Evolutionary conservation across 1,284 basidiomycete species (phyloP).

Genomic region (Coriolopsis trogii): DNA sequence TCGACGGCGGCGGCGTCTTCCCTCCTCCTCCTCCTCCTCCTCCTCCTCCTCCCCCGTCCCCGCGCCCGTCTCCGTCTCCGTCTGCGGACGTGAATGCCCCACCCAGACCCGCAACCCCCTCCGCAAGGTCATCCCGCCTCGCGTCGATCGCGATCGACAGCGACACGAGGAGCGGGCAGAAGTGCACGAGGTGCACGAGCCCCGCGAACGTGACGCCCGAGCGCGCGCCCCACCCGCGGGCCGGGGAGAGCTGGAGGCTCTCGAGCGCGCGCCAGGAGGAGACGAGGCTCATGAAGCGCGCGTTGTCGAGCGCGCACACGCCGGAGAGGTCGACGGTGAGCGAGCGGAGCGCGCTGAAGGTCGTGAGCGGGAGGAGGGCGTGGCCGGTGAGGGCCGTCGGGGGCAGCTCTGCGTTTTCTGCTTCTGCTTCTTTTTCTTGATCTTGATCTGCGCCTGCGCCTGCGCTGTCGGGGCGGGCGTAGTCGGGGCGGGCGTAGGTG

Average conservation of each 20-base stretch:
- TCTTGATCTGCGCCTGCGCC: too few species aligned
- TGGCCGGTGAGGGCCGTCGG: too few species aligned
- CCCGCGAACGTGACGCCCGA: constrained; percentile 7
- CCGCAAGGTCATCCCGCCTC: not conserved
- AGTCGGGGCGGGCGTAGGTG: not conserved
- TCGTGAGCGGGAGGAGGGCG: constrained; percentile 1
- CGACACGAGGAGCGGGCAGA: constrained; percentile 1
- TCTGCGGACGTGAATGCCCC: too few species aligned
- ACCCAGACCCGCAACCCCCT: not conserved
- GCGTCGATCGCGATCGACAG: constrained; percentile 11
- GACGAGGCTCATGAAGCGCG: not conserved
- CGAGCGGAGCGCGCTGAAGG: not conserved
- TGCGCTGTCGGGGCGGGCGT: not conserved
- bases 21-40: too few species aligned
- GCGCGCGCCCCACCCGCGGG: constrained; percentile 1
- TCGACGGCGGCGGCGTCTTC: too few species aligned
- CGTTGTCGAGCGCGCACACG: constrained; percentile 1
- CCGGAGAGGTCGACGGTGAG: constrained; percentile 10
- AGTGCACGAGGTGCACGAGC: constrained; percentile 3
- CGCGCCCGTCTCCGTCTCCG: not conserved
- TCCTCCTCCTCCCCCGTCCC: too few species aligned
- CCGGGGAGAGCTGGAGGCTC: constrained; percentile 1
- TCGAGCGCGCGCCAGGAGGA: constrained; percentile 5
- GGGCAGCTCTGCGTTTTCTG: not conserved
- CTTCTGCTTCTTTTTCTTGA: too few species aligned